phyloP scores from a whole-genome alignment of 169 alveolate species.

The Cryptosporidium felis region DNA sequence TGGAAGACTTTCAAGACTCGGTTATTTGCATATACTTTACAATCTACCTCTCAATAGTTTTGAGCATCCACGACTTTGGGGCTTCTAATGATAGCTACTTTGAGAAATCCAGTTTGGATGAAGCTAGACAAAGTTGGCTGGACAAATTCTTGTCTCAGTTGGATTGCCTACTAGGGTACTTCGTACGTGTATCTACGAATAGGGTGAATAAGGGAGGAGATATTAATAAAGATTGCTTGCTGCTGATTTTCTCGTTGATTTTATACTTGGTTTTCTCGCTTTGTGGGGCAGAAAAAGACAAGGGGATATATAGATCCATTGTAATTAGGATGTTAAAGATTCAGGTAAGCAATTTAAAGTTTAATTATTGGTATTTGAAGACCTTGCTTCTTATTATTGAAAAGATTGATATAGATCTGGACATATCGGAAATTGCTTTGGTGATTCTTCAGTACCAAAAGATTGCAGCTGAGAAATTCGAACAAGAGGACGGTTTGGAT shows the following conservation, averaged over 20 bases:
- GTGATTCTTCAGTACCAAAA: background rate
- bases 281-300: background rate
- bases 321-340: background rate
- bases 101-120: background rate
- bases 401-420: background rate
- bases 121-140: background rate
- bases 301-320: background rate
- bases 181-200: background rate
- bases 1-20: background rate
- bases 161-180: slow-evolving; percentile 10
- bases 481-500: background rate
- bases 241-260: slow-evolving; percentile 8
- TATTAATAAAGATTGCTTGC: slow-evolving; percentile 8
- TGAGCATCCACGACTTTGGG: background rate
- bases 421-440: background rate
- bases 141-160: background rate
- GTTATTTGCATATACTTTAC: slow-evolving; percentile 44
- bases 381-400: slow-evolving; percentile 4
- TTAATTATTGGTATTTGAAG: slow-evolving; percentile 62
- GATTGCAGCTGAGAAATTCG: background rate
- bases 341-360: background rate
- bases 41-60: slow-evolving; percentile 1
- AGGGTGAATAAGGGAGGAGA: background rate
- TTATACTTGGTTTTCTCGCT: slow-evolving; percentile 15
- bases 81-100: background rate